Percentiles rank a stretch among this genome's conserved stretches.
phyloP scores from a whole-genome alignment of 1,284 basidiomycete genomes.

The Trametes hirsuta region DNA sequence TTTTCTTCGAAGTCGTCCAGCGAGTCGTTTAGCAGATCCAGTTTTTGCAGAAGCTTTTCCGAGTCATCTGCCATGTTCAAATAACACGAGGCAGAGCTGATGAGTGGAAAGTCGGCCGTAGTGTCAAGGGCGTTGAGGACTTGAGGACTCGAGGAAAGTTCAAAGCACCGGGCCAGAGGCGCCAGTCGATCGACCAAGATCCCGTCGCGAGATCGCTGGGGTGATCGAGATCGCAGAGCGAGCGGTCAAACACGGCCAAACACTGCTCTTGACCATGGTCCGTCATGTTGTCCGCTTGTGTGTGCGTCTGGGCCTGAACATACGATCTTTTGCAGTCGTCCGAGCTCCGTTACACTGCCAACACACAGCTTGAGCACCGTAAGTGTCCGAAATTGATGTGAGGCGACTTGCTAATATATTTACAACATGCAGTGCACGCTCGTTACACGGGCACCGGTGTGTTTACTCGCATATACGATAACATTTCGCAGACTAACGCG shows the following conservation, averaged over 20 bases:
- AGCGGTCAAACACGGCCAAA: conserved; percentile 17
- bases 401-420: neutral
- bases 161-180: neutral
- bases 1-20: conserved; percentile 68
- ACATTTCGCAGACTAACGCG: neutral
- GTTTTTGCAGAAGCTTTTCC: conserved; percentile 54
- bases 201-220: neutral
- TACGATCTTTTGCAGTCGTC: conserved; percentile 57
- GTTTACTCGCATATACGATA: conserved; percentile 26
- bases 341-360: conserved; percentile 91
- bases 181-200: conserved; percentile 5
- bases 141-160: neutral
- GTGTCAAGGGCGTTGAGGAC: neutral
- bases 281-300: conserved; percentile 32
- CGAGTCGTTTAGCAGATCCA: conserved; percentile 54
- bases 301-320: neutral
- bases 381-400: conserved; percentile 37
- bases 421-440: conserved; percentile 74
- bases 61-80: conserved; percentile 56
- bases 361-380: conserved; percentile 93
- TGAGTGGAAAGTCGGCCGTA: neutral
- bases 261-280: conserved; percentile 47
- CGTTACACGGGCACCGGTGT: conserved; percentile 92
- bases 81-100: neutral
- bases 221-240: conserved; percentile 11